Evolutionary conservation across 768 basidiomycete genomes (phyloP).

Genomic region (Boletales sp.): DNA sequence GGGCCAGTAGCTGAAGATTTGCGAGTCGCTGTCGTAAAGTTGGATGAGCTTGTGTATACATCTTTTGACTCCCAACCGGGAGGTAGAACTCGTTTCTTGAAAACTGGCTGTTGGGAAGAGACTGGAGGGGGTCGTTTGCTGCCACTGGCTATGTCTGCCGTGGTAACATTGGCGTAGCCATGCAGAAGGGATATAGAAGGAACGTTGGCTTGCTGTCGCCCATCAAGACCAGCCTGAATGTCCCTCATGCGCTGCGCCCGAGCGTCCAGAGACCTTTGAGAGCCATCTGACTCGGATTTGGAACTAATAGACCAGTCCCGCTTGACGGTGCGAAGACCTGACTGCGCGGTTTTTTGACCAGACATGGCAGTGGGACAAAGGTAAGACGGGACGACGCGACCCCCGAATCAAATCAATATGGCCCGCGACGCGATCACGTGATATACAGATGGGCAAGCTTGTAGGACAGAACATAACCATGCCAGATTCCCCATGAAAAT

Average conservation of each 20-base stretch:
- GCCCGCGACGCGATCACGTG: slow-evolving; percentile 21
- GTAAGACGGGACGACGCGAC: too few species aligned
- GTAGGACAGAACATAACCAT: slow-evolving; percentile 36
- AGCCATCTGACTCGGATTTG: slow-evolving; percentile 22
- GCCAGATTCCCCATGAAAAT: slow-evolving; percentile 22
- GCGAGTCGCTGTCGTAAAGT: slow-evolving; percentile 21
- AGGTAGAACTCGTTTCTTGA: slow-evolving; percentile 61
- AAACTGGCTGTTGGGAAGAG: slow-evolving; percentile 22
- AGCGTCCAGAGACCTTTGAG: slow-evolving; percentile 21
- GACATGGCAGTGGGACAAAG: slow-evolving; percentile 13
- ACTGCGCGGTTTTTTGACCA: slow-evolving; percentile 38
- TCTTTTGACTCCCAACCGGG: slow-evolving; percentile 40
- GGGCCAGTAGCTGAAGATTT: slow-evolving; percentile 13
- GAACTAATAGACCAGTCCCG: slow-evolving; percentile 61
- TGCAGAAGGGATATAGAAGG: slow-evolving; percentile 8
- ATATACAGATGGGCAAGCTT: slow-evolving; percentile 4
- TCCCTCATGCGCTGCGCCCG: slow-evolving; percentile 45
- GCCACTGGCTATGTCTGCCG: slow-evolving; percentile 19
- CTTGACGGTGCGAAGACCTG: slow-evolving; percentile 57
- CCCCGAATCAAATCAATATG: too few species aligned
- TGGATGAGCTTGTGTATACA: slow-evolving; percentile 35
- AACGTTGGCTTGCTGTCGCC: slow-evolving; percentile 33
- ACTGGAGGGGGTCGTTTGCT: slow-evolving; percentile 32
- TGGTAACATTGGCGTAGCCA: slow-evolving; percentile 10
- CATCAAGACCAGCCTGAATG: slow-evolving; percentile 55